A percentile compares a stretch with the other conserved stretches of the same genome.
Conservation (phyloP, 192 early-diverging fungal genomes). For the Linnemannia schmuckeri region DNA sequence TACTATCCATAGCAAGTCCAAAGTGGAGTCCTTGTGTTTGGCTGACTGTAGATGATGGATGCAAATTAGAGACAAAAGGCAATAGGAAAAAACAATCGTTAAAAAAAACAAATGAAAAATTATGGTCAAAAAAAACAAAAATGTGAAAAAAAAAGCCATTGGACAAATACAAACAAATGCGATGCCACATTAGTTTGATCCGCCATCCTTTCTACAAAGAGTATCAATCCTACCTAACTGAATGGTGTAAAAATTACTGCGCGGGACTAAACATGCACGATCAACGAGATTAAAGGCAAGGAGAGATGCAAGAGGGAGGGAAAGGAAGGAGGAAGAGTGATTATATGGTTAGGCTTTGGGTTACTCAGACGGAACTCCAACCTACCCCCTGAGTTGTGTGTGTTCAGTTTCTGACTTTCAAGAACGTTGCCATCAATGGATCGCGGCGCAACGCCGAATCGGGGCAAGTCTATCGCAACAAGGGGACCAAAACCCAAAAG, state of each 20-base stretch:
- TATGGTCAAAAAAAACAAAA: not conserved
- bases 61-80: too few species aligned
- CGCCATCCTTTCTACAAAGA: slow-evolving; percentile 1
- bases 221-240: slow-evolving; percentile 3
- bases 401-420: slow-evolving; percentile 4
- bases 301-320: not conserved
- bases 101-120: not conserved
- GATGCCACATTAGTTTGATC: slow-evolving; percentile 1
- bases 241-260: slow-evolving; percentile 1
- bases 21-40: slow-evolving; percentile 27
- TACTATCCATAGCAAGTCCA: slow-evolving; percentile 33
- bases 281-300: not conserved
- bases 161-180: not conserved
- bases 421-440: not conserved
- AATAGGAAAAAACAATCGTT: not conserved
- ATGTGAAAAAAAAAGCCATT: not conserved
- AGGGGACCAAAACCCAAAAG: not conserved
- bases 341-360: not conserved
- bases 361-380: not conserved
- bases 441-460: not conserved
- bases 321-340: not conserved
- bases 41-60: not conserved
- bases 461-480: not conserved
- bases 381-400: not conserved
- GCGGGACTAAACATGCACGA: slow-evolving; percentile 6